Percentiles rank a stretch among this genome's conserved stretches.
phyloP scores from a whole-genome alignment of 352 stramenopile genomes.

The Pythium scleroteichum region DNA sequence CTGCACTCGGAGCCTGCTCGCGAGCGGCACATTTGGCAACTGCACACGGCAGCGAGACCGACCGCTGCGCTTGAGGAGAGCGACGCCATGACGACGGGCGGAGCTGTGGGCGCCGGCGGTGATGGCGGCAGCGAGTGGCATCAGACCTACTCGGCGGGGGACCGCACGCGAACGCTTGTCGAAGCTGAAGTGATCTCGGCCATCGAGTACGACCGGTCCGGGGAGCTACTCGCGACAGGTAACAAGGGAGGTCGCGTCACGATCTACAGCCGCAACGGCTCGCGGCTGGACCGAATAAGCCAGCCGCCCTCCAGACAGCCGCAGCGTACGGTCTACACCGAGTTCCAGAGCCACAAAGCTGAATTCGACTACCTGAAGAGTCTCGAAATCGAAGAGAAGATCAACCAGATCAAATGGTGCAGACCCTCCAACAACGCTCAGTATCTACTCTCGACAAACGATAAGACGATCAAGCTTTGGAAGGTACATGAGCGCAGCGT shows the following conservation, averaged over 20 bases:
- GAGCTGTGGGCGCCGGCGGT: conserved; percentile 6
- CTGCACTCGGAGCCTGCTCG: not conserved
- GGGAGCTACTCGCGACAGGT: conserved; percentile 92
- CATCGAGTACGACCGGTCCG: conserved; percentile 92
- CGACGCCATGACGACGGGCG: conserved; percentile 18
- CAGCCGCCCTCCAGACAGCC: conserved; percentile 26
- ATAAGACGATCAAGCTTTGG: conserved; percentile 99
- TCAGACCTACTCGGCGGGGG: conserved; percentile 48
- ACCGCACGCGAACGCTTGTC: conserved; percentile 62
- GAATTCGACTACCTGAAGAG: conserved; percentile 98
- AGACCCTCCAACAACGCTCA: conserved; percentile 85
- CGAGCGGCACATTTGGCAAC: conserved; percentile 17
- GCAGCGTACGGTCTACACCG: conserved; percentile 85
- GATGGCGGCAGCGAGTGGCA: conserved; percentile 45
- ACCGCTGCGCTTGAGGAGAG: not conserved
- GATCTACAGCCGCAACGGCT: conserved; percentile 79
- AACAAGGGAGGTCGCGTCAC: conserved; percentile 93
- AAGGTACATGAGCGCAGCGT: conserved; percentile 88
- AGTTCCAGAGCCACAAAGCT: conserved; percentile 95
- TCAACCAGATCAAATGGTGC: conserved; percentile 97
- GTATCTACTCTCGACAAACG: conserved; percentile 95
- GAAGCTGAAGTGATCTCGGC: conserved; percentile 94
- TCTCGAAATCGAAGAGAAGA: conserved; percentile 97
- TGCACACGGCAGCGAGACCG: not conserved
- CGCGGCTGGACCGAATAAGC: conserved; percentile 6